Evolutionary conservation across 2,329 filamentous ascomycete species (phyloP).

Genomic region (Colletotrichum simmondsii): DNA sequence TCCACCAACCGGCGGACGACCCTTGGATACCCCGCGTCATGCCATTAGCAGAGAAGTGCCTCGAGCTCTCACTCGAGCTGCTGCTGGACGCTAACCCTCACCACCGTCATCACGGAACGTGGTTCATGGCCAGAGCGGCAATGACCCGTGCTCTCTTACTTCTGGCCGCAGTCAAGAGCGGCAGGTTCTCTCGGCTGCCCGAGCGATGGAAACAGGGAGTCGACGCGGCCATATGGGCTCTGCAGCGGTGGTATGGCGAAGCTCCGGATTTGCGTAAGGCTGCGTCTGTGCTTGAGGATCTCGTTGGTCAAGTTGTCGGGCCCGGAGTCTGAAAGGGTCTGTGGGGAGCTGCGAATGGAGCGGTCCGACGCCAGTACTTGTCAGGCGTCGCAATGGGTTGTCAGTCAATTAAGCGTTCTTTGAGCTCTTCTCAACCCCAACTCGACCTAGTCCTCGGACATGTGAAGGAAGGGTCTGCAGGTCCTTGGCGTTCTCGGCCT

Average conservation of each 20-base stretch:
- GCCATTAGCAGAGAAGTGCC: conserved; percentile 36
- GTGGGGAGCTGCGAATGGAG: not conserved
- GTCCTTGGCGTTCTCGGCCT: not conserved
- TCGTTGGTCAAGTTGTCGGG: conserved; percentile 24
- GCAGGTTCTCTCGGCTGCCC: conserved; percentile 30
- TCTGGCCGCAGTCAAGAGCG: conserved; percentile 39
- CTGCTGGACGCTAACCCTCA: conserved; percentile 37
- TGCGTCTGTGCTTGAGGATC: conserved; percentile 22
- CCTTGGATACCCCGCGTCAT: conserved; percentile 28
- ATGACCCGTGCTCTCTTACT: conserved; percentile 39
- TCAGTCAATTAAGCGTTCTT: not conserved
- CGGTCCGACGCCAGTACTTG: not conserved
- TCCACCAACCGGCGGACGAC: conserved; percentile 37
- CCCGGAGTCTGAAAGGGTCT: conserved; percentile 17
- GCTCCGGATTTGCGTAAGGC: conserved; percentile 34
- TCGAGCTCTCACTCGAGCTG: conserved; percentile 37
- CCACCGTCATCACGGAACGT: conserved; percentile 47
- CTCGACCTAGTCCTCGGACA: not conserved
- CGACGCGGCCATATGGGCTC: conserved; percentile 32
- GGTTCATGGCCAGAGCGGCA: conserved; percentile 39
- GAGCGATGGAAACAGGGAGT: conserved; percentile 38
- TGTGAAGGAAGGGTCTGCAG: not conserved
- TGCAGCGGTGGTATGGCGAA: conserved; percentile 38
- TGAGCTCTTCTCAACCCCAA: not conserved
- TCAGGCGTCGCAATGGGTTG: not conserved